These are phyloP conservation scores for Pseudevernia furfuracea DNA, from an alignment of 495 filamentous ascomycete species.

Conservation along the genomic window DNA sequence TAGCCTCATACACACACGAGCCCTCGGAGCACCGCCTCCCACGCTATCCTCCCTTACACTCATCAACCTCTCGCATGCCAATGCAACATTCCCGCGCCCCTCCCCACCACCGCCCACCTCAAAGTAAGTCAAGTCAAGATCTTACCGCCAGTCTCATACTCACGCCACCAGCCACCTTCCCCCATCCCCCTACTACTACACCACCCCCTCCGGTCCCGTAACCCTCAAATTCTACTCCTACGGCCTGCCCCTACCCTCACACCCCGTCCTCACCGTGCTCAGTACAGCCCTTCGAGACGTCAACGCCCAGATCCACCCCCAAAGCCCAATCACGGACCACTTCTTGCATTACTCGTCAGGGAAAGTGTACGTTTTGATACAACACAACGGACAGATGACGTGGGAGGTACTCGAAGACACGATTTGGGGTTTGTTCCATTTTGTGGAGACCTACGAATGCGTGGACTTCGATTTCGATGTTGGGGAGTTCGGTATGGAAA, in stretches of 20 bases:
- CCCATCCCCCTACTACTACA: conserved; percentile 1
- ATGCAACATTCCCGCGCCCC: neutral
- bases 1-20: neutral
- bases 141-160: neutral
- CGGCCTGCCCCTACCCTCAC: neutral
- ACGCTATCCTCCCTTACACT: neutral
- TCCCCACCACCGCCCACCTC: neutral
- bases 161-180: neutral
- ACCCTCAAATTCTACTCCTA: neutral
- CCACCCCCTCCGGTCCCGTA: neutral
- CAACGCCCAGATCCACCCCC: neutral
- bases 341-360: neutral
- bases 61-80: neutral
- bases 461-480: neutral
- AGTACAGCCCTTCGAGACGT: neutral
- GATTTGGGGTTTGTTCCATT: neutral
- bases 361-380: neutral
- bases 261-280: neutral
- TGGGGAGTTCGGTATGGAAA: neutral
- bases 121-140: neutral
- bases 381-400: neutral
- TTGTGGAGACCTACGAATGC: neutral
- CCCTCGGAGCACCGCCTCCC: neutral
- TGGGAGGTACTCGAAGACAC: neutral
- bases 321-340: neutral